Percentiles rank a stretch among this genome's conserved stretches.
These are phyloP conservation scores for Prosopis cineraria DNA, from an alignment of 306 rosid species.

Conservation along the genomic window DNA sequence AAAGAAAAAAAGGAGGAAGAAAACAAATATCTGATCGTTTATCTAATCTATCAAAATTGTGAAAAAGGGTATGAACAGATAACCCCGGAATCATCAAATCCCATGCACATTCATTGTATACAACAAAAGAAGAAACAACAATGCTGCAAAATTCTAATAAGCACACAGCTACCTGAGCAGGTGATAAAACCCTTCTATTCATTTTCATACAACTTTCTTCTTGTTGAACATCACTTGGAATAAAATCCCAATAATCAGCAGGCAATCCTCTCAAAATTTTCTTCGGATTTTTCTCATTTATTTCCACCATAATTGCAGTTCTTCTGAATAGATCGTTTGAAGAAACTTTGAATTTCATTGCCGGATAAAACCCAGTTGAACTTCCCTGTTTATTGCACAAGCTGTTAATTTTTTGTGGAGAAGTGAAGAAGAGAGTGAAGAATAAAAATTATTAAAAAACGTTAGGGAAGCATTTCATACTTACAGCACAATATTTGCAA, in stretches of 20 bases:
- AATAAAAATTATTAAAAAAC: constrained; percentile 9
- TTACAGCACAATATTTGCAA: constrained; percentile 86
- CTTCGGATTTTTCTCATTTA: constrained; percentile 46
- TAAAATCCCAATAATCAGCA: constrained; percentile 79
- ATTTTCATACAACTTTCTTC: constrained; percentile 55
- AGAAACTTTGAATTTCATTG: constrained; percentile 78
- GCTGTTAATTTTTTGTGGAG: constrained; percentile 29
- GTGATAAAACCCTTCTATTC: constrained; percentile 74
- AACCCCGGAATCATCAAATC: constrained; percentile 19
- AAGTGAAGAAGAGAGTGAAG: constrained; percentile 1
- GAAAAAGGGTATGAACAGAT: neutral
- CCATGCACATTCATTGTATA: constrained; percentile 11
- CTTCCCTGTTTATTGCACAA: constrained; percentile 57
- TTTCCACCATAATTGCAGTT: constrained; percentile 74
- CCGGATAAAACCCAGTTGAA: constrained; percentile 59
- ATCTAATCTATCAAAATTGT: neutral
- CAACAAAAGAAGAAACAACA: constrained; percentile 20
- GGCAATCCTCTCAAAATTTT: constrained; percentile 51
- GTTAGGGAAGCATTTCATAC: constrained; percentile 40
- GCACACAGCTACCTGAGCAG: constrained; percentile 65
- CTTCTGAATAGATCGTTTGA: constrained; percentile 60
- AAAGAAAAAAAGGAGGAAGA: neutral
- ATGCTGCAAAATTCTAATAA: neutral
- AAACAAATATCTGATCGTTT: neutral
- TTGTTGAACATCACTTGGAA: constrained; percentile 64